phyloP scores from a whole-genome alignment of 2,329 filamentous ascomycete species.

The Aureobasidium sp. region DNA sequence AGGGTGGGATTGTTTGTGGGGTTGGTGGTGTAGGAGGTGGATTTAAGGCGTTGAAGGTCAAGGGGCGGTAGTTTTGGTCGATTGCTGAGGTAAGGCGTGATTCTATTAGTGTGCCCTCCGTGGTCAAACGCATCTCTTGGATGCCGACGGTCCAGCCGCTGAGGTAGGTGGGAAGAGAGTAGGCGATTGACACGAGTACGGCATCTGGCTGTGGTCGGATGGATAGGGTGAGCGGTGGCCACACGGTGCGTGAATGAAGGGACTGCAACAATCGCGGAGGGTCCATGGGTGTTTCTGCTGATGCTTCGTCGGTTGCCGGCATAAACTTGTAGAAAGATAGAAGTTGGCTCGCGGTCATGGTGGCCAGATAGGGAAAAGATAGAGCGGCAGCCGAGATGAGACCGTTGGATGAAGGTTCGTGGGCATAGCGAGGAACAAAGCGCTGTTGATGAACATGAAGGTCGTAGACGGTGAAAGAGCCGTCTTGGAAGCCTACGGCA shows the following conservation, averaged over 20 bases:
- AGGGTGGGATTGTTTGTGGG: slow-evolving; percentile 14
- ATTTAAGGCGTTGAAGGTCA: slow-evolving; percentile 21
- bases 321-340: slow-evolving; percentile 67
- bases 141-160: slow-evolving; percentile 84
- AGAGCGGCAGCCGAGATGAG: slow-evolving; percentile 63
- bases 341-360: slow-evolving; percentile 64
- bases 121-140: slow-evolving; percentile 72
- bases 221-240: slow-evolving; percentile 72
- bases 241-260: slow-evolving; percentile 70
- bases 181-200: slow-evolving; percentile 77
- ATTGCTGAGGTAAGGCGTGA: slow-evolving; percentile 45
- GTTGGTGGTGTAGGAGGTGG: slow-evolving; percentile 15
- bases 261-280: slow-evolving; percentile 61
- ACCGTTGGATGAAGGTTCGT: slow-evolving; percentile 55
- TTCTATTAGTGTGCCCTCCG: slow-evolving; percentile 38
- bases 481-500: slow-evolving; percentile 62
- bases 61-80: slow-evolving; percentile 37
- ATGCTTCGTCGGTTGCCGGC: slow-evolving; percentile 21
- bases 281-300: slow-evolving; percentile 16
- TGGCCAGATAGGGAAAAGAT: slow-evolving; percentile 66
- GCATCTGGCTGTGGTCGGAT: slow-evolving; percentile 58
- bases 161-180: slow-evolving; percentile 66
- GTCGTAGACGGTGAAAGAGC: slow-evolving; percentile 62
- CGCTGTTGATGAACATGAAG: slow-evolving; percentile 39
- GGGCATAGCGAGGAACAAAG: slow-evolving; percentile 48